These are phyloP conservation scores for Aspergillus unguis DNA, from an alignment of 2,329 filamentous ascomycete genomes.

Conservation along the genomic window DNA sequence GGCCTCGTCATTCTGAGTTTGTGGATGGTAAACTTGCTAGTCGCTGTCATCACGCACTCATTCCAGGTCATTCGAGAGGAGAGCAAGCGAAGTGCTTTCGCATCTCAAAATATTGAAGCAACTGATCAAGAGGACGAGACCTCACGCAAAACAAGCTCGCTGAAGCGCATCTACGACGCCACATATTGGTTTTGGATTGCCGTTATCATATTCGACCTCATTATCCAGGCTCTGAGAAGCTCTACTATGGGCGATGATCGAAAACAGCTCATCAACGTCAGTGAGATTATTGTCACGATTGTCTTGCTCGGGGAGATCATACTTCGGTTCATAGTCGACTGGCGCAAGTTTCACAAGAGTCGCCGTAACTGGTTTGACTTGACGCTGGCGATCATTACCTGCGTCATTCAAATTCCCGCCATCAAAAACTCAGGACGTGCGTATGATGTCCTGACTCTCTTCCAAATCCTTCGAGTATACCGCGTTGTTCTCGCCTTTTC, in stretches of 20 bases:
- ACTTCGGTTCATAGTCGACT: conserved; percentile 72
- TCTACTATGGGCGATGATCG: conserved; percentile 66
- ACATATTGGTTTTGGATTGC: conserved; percentile 74
- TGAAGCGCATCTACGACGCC: conserved; percentile 73
- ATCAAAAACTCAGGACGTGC: conserved; percentile 68
- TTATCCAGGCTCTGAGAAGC: conserved; percentile 74
- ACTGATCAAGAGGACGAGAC: conserved; percentile 39
- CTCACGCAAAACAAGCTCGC: conserved; percentile 34
- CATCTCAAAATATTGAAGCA: conserved; percentile 63
- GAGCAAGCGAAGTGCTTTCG: conserved; percentile 90
- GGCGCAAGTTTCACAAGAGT: conserved; percentile 72
- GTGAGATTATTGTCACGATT: conserved; percentile 73
- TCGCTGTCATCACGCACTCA: conserved; percentile 96
- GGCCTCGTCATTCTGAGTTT: conserved; percentile 88
- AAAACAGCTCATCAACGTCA: conserved; percentile 63
- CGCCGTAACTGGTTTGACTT: conserved; percentile 78
- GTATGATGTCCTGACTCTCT: conserved; percentile 87
- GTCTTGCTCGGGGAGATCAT: conserved; percentile 78
- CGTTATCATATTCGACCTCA: conserved; percentile 74
- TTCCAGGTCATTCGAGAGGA: conserved; percentile 98
- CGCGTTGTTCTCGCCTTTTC: conserved; percentile 86
- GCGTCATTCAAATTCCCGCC: conserved; percentile 77
- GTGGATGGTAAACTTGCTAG: conserved; percentile 91
- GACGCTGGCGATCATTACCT: conserved; percentile 73
- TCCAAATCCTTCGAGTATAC: conserved; percentile 90